Evolutionary conservation across 2,329 filamentous ascomycete genomes (phyloP).

Genomic region (Simplicillium aogashimaense): DNA sequence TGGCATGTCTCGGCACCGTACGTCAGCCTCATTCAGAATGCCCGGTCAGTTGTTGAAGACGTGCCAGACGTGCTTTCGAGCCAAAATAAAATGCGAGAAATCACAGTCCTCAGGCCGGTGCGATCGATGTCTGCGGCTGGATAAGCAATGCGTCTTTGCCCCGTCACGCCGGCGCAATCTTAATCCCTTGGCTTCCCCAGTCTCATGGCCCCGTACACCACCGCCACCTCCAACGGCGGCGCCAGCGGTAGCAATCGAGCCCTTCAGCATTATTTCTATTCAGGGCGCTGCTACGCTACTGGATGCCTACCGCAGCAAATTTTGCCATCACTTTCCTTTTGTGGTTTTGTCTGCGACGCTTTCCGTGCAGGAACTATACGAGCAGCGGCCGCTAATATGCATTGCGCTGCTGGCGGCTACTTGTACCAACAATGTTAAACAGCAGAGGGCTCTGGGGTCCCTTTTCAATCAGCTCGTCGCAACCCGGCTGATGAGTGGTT

Average conservation of each 20-base stretch:
- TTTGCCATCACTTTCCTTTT: not conserved
- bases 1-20: too few species aligned
- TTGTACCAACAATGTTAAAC: not conserved
- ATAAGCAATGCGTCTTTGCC: not conserved
- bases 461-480: not conserved
- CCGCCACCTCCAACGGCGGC: too few species aligned
- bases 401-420: not conserved
- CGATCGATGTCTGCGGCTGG: not conserved
- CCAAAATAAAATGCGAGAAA: not conserved
- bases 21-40: too few species aligned
- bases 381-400: not conserved
- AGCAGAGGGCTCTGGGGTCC: not conserved
- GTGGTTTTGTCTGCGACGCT: not conserved
- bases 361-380: not conserved
- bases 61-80: not conserved
- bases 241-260: too few species aligned
- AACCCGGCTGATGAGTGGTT: not conserved
- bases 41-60: too few species aligned
- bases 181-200: too few species aligned
- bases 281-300: too few species aligned
- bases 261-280: too few species aligned
- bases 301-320: not conserved
- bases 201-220: too few species aligned
- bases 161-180: too few species aligned
- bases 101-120: not conserved